Evolutionary conservation across 2,329 filamentous ascomycete species (phyloP), one percentile per base, ranked within the genome.

Genomic region (Eutypa lata): DNA sequence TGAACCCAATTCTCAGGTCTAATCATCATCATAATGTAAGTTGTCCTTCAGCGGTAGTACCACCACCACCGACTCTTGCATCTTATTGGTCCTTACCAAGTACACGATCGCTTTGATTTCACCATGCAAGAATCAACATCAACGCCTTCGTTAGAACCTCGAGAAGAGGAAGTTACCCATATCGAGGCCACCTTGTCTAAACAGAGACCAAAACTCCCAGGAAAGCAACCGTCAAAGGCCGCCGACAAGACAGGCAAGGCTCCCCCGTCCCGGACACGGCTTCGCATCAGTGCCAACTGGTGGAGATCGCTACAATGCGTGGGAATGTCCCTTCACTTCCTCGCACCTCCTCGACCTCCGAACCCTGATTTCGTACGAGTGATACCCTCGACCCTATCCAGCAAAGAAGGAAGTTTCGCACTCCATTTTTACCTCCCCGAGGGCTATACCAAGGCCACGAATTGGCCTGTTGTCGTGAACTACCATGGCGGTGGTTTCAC

Each of bases 401-500:
- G 52, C 7, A 53, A 52, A 6, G 64, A 66, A 49, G 70, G 68
- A 16, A 53, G 61, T 3, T 73, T 77, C 50, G 66, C 63, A 10
- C 59, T 77, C 16, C 66, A 74, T 3, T 75, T 78, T 49, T 78
- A 77, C 56, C 65, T 73, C 0, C 75, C 75, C 1, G 54, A 63
- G 7, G 68, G 64, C 7, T 77, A 77, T 50, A 55, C 62, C 2
- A 61, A 59, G 7, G 57, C 65, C 6, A 49, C 56, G 16, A 60
- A 63, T 26, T 76, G 75, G 56, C 77, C 84, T 0, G 80, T 80
- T 18, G 74, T 88, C 26, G 75, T 88, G 59, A 86, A 87, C 65
- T 86, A 85, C 61, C 86, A 89, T 61, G 85, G 85, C 24, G 86
- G 86, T 21, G 86, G 86, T 5, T 88, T 86, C 69, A 81, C 84